Percentiles rank a stretch among this genome's conserved stretches.
phyloP scores from a whole-genome alignment of 2,329 filamentous ascomycete species.

The Monosporascus sp. region DNA sequence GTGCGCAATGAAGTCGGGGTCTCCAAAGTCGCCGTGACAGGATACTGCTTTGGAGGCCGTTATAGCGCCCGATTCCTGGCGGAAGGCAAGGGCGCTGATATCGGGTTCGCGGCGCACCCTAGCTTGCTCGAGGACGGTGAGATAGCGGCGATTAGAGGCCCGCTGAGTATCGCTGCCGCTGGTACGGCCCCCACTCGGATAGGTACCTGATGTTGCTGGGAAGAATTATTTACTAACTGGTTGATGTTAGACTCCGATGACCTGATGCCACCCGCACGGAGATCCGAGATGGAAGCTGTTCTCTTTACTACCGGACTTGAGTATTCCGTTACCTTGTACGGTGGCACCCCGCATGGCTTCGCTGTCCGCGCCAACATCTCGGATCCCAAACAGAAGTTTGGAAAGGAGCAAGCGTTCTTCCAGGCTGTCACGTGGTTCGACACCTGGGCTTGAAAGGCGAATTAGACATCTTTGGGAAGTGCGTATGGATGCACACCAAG shows the following conservation, averaged over 20 bases:
- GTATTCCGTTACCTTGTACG: slow-evolving; percentile 68
- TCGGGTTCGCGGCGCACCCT: slow-evolving; percentile 59
- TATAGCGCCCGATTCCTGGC: slow-evolving; percentile 49
- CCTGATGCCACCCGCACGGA: slow-evolving; percentile 51
- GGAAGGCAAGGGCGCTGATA: slow-evolving; percentile 47
- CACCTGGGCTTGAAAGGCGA: slow-evolving; percentile 30
- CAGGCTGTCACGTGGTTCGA: slow-evolving; percentile 75
- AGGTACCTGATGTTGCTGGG: not conserved
- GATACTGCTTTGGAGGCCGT: slow-evolving; percentile 62
- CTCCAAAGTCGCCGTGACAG: slow-evolving; percentile 48
- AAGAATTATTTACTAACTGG: slow-evolving; percentile 5
- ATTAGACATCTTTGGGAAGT: not conserved
- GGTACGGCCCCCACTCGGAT: slow-evolving; percentile 29
- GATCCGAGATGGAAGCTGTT: slow-evolving; percentile 54
- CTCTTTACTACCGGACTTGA: slow-evolving; percentile 45
- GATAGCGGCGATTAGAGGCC: slow-evolving; percentile 49
- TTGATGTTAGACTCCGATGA: slow-evolving; percentile 44
- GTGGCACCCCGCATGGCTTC: slow-evolving; percentile 67
- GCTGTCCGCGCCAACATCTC: slow-evolving; percentile 59
- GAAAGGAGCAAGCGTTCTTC: slow-evolving; percentile 72
- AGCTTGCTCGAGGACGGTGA: slow-evolving; percentile 55
- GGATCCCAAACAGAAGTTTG: slow-evolving; percentile 51
- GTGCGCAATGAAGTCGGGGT: slow-evolving; percentile 43
- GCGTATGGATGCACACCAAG: too few relatives aligned
- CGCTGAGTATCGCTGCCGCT: slow-evolving; percentile 58